Evolutionary conservation across 139 green algal species (phyloP).

Genomic region (Chlamydomonas schloesseri): DNA sequence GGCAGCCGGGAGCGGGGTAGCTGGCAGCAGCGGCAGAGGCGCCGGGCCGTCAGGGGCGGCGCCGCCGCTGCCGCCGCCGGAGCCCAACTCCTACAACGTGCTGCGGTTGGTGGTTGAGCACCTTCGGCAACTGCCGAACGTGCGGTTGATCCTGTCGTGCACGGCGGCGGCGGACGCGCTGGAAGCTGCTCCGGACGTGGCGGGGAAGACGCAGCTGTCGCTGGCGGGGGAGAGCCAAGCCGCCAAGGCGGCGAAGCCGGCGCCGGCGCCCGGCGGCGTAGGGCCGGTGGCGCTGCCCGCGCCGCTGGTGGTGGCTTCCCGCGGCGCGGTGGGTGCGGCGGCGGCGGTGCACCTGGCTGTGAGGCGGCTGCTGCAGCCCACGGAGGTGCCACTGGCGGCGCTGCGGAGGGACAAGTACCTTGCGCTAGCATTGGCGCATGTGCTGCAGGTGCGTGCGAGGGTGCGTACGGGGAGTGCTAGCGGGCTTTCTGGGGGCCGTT

Average conservation of each 20-base stretch:
- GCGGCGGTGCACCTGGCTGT: not conserved
- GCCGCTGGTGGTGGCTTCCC: not conserved
- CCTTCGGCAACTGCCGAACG: conserved; percentile 2
- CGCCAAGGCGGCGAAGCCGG: no score
- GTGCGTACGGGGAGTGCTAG: no score
- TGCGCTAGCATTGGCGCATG: conserved; percentile 23
- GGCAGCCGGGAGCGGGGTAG: no score
- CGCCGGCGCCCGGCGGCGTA: not conserved
- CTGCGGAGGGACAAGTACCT: conserved; percentile 32
- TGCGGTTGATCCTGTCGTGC: conserved; percentile 36
- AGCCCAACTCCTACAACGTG: not conserved
- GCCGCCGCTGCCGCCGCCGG: not conserved
- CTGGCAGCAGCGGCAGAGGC: no score
- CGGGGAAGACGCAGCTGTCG: no score
- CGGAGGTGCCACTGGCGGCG: conserved; percentile 21
- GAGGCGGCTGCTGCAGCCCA: not conserved
- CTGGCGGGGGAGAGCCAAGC: no score
- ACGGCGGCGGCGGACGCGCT: not conserved
- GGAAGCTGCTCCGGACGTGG: no score
- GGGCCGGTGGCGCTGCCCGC: not conserved
- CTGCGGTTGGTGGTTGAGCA: conserved; percentile 22
- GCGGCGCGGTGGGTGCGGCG: not conserved
- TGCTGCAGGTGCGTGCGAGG: conserved; percentile 9
- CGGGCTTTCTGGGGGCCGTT: no score
- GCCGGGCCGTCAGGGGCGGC: not conserved